Evolutionary conservation across 106 monocot genomes (phyloP), one percentile per base, ranked within the genome.

Genomic region (Dendrobium officinale): DNA sequence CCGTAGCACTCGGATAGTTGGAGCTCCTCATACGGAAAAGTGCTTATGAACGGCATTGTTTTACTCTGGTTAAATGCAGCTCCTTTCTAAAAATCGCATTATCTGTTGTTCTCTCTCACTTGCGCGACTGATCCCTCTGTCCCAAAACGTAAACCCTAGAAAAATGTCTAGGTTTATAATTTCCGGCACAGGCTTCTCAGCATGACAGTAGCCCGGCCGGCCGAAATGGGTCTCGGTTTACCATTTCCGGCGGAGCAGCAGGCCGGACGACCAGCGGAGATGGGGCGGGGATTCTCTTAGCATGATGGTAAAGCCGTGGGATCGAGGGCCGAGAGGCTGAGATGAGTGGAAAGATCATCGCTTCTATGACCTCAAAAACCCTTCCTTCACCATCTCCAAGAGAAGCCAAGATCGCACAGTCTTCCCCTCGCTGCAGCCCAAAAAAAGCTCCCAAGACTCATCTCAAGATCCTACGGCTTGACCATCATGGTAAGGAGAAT

Each of bases 221-320:
- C 1, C 31, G 96, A 92, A 37, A 78, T 94, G 8, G 90, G 93
- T 31, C 31, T 31, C 31, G 31, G 31, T 31, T 31, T 31, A 31
- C 31, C 31, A 31, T 31, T 31, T 31, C 1, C 31, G 31, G 31
- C 31, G 31, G 31, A 67, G 91, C 93, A 67, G 91, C 81, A 16
- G 89, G 89, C 27, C 31, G 31, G 31, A 31, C 31, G 31, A 31
- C 31, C 31, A 31, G 31, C 31, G 31, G 1, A 31, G 31, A 31
- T 31, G 31, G 31, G 31, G 31, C 31, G 1, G 31, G 31, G 31
- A 31, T 31, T 31, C 31, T 31, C 31, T 31, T 31, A 31, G 1
- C 31, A 31, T 31, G 31, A 31, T 31, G 31, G 1, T 31, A 31
- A 31, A 31, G 31, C 31, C 31, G 31, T 31, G 31, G 31, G 31